Conservation (phyloP, 2,329 filamentous ascomycete genomes). For the Dendryphion nanum region DNA sequence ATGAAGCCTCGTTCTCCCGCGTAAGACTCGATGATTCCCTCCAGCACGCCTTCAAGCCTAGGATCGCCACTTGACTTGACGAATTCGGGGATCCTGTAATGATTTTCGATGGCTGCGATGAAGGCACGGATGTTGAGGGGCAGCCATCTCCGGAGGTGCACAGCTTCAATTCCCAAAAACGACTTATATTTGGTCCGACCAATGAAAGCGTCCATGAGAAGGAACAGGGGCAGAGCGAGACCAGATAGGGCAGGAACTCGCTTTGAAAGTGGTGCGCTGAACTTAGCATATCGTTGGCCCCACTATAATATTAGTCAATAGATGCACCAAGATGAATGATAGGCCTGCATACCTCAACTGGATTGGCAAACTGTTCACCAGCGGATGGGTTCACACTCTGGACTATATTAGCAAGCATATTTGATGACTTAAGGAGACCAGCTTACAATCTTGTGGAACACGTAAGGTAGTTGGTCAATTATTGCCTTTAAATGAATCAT, state of each 20-base stretch:
- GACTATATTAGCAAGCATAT: not conserved
- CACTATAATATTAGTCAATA: constrained; percentile 6
- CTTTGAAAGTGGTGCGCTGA: constrained; percentile 52
- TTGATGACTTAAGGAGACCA: not conserved
- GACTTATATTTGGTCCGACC: constrained; percentile 52
- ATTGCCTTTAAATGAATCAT: constrained; percentile 25
- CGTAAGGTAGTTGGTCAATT: constrained; percentile 54
- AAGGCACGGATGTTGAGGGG: constrained; percentile 55
- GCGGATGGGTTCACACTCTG: constrained; percentile 51
- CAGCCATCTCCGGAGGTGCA: constrained; percentile 54
- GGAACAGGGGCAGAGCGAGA: constrained; percentile 43
- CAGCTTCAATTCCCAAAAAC: constrained; percentile 52
- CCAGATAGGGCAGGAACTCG: constrained; percentile 53
- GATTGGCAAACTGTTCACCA: constrained; percentile 25
- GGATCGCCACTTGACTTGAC: constrained; percentile 50
- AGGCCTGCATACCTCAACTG: constrained; percentile 18
- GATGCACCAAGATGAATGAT: not conserved
- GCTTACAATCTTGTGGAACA: constrained; percentile 51
- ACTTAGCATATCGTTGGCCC: constrained; percentile 38
- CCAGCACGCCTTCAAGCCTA: constrained; percentile 52
- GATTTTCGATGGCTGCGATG: constrained; percentile 55
- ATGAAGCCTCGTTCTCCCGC: constrained; percentile 56
- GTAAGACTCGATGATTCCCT: constrained; percentile 56
- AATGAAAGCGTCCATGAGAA: constrained; percentile 57
- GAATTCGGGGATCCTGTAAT: constrained; percentile 54